Conservation (phyloP, 441 rosid species). For the Pelargonium fulgidum region DNA sequence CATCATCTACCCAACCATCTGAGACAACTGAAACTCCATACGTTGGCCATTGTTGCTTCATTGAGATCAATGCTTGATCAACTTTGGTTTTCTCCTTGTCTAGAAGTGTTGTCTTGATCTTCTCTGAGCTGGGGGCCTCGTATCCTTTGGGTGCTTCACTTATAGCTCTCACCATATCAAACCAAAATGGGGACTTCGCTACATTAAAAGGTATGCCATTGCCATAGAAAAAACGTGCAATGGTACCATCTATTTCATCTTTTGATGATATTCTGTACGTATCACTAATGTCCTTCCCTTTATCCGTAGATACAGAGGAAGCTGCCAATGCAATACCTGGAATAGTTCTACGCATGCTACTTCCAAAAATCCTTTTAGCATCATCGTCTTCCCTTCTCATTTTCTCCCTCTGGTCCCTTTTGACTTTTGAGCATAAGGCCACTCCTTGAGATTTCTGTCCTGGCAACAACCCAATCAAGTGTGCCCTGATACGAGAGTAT, state of each 20-base stretch:
- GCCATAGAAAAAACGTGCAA: background rate
- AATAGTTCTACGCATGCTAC: background rate
- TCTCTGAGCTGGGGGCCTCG: background rate
- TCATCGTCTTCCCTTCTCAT: background rate
- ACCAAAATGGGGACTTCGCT: conserved; percentile 2
- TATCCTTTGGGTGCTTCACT: conserved; percentile 7
- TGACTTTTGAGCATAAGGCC: background rate
- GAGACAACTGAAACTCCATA: conserved; percentile 8
- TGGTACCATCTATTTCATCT: background rate
- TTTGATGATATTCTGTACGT: background rate
- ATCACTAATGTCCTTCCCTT: background rate
- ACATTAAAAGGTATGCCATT: conserved; percentile 6
- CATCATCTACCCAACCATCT: background rate
- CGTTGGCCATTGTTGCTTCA: background rate
- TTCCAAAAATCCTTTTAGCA: background rate
- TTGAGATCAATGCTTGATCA: background rate
- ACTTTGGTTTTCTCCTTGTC: conserved; percentile 8
- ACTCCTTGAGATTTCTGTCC: conserved; percentile 8
- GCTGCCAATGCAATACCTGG: background rate
- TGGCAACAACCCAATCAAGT: conserved; percentile 2
- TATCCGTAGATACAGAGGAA: background rate
- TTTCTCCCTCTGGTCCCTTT: background rate
- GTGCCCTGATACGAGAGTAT: background rate
- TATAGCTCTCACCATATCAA: conserved; percentile 9
- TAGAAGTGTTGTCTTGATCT: background rate